These are phyloP conservation scores for Tolypocladium paradoxum DNA, from an alignment of 2,329 filamentous ascomycete species.

Conservation along the genomic window DNA sequence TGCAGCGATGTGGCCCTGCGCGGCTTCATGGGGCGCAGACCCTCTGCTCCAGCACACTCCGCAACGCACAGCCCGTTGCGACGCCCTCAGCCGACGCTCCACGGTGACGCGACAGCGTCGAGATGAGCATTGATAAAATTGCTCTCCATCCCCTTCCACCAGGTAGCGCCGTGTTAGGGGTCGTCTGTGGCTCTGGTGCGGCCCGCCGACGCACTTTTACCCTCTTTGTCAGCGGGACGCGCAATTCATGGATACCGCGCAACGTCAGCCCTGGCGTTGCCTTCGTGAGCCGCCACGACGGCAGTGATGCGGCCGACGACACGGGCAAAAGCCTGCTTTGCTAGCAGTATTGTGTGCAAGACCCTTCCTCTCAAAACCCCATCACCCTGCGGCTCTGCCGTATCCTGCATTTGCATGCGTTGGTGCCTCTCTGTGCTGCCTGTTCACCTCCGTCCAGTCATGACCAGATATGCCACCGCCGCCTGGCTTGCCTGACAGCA, in stretches of 20 bases:
- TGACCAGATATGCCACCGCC: constrained; percentile 19
- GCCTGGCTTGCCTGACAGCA: constrained; percentile 14
- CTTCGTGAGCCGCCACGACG: constrained; percentile 1
- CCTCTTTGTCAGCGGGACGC: constrained; percentile 19
- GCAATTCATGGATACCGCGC: constrained; percentile 19
- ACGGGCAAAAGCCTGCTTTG: not conserved
- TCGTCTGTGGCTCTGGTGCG: not conserved
- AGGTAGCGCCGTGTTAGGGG: not conserved
- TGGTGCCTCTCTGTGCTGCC: not conserved
- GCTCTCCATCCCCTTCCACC: not conserved
- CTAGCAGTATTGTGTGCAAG: not conserved
- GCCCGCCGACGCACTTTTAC: constrained; percentile 1
- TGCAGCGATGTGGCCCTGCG: not conserved
- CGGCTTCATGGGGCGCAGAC: not conserved
- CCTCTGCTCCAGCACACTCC: not conserved
- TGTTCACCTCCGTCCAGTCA: constrained; percentile 7
- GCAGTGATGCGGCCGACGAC: not conserved
- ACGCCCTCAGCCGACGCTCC: not conserved
- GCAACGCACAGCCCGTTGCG: not conserved
- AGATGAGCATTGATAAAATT: not conserved
- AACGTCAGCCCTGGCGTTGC: constrained; percentile 15
- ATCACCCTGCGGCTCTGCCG: no score
- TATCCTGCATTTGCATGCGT: not conserved
- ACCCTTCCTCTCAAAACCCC: not conserved
- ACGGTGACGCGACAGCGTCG: no score